Percentiles rank a stretch among this genome's conserved stretches.
Evolutionary conservation across 257 asterid genomes (phyloP).

Genomic region (Solanum bulbocastanum): DNA sequence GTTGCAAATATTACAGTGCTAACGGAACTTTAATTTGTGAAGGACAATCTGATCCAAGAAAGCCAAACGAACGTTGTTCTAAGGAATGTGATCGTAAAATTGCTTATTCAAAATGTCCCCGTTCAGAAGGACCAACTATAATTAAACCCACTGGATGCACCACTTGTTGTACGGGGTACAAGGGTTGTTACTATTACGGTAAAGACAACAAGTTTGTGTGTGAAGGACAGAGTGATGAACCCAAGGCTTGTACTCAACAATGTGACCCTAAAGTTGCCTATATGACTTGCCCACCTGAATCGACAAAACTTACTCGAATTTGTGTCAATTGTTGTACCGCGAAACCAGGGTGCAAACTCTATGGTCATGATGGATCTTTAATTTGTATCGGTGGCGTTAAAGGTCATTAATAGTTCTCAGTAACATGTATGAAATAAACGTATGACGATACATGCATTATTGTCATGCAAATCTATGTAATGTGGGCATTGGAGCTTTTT

Average conservation of each 20-base stretch:
- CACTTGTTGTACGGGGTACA: background rate
- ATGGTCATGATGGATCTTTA: background rate
- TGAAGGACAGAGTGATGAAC: background rate
- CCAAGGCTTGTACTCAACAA: background rate
- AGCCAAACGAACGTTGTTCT: background rate
- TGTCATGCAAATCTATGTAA: background rate
- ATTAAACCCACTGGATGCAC: background rate
- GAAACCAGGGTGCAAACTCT: background rate
- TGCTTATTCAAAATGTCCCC: background rate
- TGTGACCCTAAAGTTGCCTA: background rate
- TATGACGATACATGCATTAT: background rate
- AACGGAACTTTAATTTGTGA: background rate
- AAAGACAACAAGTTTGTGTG: background rate
- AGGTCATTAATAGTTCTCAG: background rate
- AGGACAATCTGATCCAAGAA: background rate
- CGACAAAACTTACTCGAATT: background rate
- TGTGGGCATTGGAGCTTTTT: background rate
- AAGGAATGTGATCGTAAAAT: background rate
- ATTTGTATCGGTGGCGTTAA: background rate
- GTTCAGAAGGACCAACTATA: background rate
- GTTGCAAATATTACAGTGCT: background rate
- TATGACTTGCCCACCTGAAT: background rate
- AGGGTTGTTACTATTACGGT: background rate
- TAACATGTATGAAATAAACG: background rate
- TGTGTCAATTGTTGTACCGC: background rate